Evolutionary conservation across 139 green algal species (phyloP).

Genomic region (Chlamydomonas sphaeroides): DNA sequence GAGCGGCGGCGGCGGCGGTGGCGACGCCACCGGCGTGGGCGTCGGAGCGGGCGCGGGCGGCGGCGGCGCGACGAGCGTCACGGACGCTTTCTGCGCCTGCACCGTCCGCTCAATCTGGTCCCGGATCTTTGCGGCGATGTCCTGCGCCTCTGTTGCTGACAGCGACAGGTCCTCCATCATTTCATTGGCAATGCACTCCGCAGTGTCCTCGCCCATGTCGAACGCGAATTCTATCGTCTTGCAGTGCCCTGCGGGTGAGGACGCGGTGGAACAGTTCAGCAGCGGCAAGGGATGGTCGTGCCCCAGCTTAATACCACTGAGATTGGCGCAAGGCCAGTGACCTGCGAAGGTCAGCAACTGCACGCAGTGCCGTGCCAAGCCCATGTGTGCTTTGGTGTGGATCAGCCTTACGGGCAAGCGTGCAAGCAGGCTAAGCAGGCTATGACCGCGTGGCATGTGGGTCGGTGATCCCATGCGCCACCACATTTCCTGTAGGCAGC

Average conservation of each 20-base stretch:
- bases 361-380: no score
- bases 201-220: slow-evolving; percentile 85
- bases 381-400: no score
- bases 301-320: no score
- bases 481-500: no score
- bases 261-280: no score
- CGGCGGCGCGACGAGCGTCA: neutral
- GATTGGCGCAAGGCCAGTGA: no score
- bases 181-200: slow-evolving; percentile 87
- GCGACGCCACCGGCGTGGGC: neutral
- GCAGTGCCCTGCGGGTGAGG: slow-evolving; percentile 28
- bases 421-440: no score
- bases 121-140: slow-evolving; percentile 69
- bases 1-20: neutral
- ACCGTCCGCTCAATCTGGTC: slow-evolving; percentile 56
- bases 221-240: slow-evolving; percentile 97
- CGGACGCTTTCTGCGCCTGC: neutral
- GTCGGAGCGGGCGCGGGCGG: neutral
- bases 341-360: no score
- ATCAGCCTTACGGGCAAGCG: no score
- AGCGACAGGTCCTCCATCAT: slow-evolving; percentile 95
- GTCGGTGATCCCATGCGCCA: no score
- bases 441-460: no score
- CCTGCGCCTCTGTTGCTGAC: slow-evolving; percentile 71
- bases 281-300: no score